Conservation (phyloP, 352 stramenopile species). For the Globisporangium splendens region DNA sequence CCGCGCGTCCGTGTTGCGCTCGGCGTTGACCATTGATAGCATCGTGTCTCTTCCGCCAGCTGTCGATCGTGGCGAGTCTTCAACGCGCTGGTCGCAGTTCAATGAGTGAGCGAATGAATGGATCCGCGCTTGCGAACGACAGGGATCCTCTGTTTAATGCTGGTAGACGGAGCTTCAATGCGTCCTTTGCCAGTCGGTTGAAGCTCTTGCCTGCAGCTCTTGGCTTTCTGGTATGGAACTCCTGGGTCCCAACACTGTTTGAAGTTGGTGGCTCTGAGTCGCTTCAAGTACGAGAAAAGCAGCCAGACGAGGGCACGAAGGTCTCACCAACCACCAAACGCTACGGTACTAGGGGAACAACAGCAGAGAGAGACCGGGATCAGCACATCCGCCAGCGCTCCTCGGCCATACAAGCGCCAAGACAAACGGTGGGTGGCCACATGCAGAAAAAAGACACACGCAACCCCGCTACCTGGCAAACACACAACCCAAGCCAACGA, state of each 20-base stretch:
- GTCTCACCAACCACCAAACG: constrained; percentile 11
- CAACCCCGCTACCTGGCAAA: constrained; percentile 5
- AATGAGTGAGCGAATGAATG: no score
- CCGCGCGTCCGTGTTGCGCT: constrained; percentile 12
- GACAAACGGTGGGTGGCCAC: neutral
- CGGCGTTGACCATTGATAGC: constrained; percentile 58
- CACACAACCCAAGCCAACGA: constrained; percentile 7
- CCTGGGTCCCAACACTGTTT: constrained; percentile 26
- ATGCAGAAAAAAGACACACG: constrained; percentile 9
- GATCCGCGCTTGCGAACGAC: no score
- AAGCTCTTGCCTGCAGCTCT: constrained; percentile 2
- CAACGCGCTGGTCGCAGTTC: constrained; percentile 4
- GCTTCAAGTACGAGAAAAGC: constrained; percentile 53
- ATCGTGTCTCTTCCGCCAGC: constrained; percentile 21
- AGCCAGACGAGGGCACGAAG: constrained; percentile 7
- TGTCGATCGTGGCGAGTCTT: constrained; percentile 15
- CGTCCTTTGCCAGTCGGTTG: constrained; percentile 7
- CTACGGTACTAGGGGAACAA: neutral
- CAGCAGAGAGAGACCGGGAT: constrained; percentile 6
- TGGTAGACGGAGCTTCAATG: constrained; percentile 1
- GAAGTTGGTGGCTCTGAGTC: constrained; percentile 75
- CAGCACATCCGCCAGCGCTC: constrained; percentile 7
- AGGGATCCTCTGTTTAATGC: no score
- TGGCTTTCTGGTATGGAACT: constrained; percentile 3
- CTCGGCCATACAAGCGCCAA: constrained; percentile 6